Conservation (phyloP, 352 stramenopile genomes). For the Phytophthora idaei region DNA sequence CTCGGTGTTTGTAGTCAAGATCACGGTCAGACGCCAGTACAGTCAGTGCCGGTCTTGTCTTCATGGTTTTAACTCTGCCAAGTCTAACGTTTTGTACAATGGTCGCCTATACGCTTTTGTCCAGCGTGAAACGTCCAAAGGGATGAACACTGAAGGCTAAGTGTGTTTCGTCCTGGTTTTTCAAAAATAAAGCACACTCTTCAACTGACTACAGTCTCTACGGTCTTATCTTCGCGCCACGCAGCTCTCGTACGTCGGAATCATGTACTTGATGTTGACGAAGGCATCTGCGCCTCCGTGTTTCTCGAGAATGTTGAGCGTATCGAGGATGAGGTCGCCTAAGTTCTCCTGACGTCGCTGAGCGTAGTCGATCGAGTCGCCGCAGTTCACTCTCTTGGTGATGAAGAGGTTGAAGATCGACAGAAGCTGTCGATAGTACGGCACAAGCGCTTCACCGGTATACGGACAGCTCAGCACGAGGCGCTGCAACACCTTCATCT, state of each 20-base stretch:
- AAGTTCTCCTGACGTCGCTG: slow-evolving; percentile 90
- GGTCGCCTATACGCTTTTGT: not conserved
- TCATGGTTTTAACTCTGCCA: slow-evolving; percentile 14
- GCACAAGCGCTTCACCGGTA: slow-evolving; percentile 89
- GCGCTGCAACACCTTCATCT: slow-evolving; percentile 81
- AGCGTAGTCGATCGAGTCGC: slow-evolving; percentile 93
- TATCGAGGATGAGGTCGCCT: slow-evolving; percentile 90
- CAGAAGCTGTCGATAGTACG: slow-evolving; percentile 93
- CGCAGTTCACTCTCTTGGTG: slow-evolving; percentile 91
- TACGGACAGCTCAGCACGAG: slow-evolving; percentile 72
- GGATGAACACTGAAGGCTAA: slow-evolving; percentile 14
- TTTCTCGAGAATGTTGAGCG: slow-evolving; percentile 89
- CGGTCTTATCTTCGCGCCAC: slow-evolving; percentile 24
- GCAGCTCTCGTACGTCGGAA: slow-evolving; percentile 96
- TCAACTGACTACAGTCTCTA: not conserved
- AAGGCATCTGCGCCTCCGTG: slow-evolving; percentile 88
- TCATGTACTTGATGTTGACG: slow-evolving; percentile 97
- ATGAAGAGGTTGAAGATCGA: slow-evolving; percentile 94
- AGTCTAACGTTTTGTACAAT: slow-evolving; percentile 11
- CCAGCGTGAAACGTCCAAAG: not conserved
- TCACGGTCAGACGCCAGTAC: slow-evolving; percentile 23
- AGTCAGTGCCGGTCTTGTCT: slow-evolving; percentile 21
- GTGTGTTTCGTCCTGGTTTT: slow-evolving; percentile 19
- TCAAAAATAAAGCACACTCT: slow-evolving; percentile 23
- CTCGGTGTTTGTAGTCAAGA: slow-evolving; percentile 19